phyloP scores from a whole-genome alignment of 768 basidiomycete genomes.

The Tricholoma sp. region DNA sequence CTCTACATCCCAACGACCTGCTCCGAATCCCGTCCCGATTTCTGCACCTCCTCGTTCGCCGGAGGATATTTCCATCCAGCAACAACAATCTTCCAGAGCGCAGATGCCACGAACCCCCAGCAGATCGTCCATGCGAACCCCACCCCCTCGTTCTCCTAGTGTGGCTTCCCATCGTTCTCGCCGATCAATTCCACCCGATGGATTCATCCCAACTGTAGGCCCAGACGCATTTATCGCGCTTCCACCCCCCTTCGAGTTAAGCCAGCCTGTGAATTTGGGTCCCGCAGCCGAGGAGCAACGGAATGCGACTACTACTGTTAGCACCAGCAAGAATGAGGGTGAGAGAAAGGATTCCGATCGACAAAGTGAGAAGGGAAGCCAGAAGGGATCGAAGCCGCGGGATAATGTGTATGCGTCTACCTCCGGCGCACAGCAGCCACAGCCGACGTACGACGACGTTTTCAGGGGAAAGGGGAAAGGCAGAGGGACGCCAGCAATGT shows the following conservation, averaged over 20 bases:
- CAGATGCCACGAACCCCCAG: conserved; percentile 3
- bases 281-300: not conserved
- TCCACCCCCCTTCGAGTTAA: conserved; percentile 49
- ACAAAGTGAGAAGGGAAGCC: not conserved
- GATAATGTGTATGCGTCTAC: conserved; percentile 1
- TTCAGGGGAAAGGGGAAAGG: conserved; percentile 1
- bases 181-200: conserved; percentile 38
- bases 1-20: conserved; percentile 11
- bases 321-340: not conserved
- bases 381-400: conserved; percentile 5
- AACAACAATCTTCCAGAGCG: not conserved
- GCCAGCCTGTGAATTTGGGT: conserved; percentile 15
- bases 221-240: conserved; percentile 34
- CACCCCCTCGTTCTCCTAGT: conserved; percentile 8
- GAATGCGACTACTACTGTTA: not conserved
- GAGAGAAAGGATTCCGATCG: not conserved
- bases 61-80: conserved; percentile 14
- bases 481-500: conserved; percentile 21
- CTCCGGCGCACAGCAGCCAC: not conserved
- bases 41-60: conserved; percentile 6
- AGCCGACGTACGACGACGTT: conserved; percentile 7
- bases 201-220: conserved; percentile 42
- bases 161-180: conserved; percentile 15
- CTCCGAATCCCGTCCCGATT: not conserved
- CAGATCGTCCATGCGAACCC: not conserved